Percentiles rank a stretch among this genome's conserved stretches.
Conservation (phyloP, 148 eudicot species). For the Cornus florida region DNA sequence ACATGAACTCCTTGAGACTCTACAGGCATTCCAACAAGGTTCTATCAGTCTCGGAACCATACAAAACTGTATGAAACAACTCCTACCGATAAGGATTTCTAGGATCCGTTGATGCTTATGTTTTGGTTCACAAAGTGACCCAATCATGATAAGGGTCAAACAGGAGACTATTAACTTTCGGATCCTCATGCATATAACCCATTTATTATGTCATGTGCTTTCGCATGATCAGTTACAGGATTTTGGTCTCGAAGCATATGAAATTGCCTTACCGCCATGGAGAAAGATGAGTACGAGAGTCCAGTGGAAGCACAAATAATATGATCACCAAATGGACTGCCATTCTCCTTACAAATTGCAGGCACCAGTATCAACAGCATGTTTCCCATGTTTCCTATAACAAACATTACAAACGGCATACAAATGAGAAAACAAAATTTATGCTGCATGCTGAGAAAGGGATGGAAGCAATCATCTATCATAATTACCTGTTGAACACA, state of each 20-base stretch:
- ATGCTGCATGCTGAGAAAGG: neutral
- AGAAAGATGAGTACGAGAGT: constrained; percentile 80
- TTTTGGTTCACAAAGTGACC: too few relatives aligned
- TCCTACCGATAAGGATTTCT: too few relatives aligned
- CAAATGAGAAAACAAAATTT: neutral
- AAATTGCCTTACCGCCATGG: constrained; percentile 73
- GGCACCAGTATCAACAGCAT: constrained; percentile 79
- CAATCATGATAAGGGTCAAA: too few relatives aligned
- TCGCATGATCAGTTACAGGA: too few relatives aligned
- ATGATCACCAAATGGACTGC: constrained; percentile 75
- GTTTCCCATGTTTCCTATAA: constrained; percentile 78
- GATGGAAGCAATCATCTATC: neutral
- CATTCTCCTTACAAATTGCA: constrained; percentile 68
- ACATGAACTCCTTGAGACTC: neutral
- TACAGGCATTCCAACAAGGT: neutral
- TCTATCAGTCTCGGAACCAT: too few relatives aligned
- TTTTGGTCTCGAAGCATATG: too few relatives aligned
- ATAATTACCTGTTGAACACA: constrained; percentile 60
- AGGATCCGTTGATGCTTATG: too few relatives aligned
- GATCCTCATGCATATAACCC: too few relatives aligned
- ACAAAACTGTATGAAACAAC: too few relatives aligned
- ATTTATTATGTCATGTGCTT: too few relatives aligned
- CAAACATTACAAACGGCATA: neutral
- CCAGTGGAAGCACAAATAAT: constrained; percentile 48
- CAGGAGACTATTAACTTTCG: too few relatives aligned